Percentiles rank a stretch among this genome's conserved stretches.
Conservation (phyloP, 345 rosid species). For the rapeseed (Brassica napus) region DNA sequence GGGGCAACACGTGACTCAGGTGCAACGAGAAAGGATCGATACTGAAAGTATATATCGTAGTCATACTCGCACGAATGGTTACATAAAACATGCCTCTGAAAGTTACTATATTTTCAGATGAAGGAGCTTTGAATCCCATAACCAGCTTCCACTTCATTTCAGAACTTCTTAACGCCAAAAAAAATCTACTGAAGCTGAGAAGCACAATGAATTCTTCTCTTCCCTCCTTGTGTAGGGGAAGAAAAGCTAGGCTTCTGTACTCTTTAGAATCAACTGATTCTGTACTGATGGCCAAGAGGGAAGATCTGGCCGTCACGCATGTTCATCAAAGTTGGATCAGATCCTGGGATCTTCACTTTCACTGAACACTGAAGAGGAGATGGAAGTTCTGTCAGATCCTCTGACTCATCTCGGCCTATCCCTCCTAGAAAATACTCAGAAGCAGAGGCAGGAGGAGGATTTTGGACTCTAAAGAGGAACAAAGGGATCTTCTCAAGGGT, state of each 20-base stretch:
- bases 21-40: not conserved
- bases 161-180: conserved; percentile 12
- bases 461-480: not conserved
- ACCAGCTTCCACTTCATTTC: conserved; percentile 18
- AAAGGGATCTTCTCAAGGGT: not conserved
- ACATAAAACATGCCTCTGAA: conserved; percentile 14
- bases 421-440: not conserved
- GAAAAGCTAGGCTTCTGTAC: not conserved
- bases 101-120: not conserved
- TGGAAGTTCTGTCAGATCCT: not conserved
- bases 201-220: conserved; percentile 20
- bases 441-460: not conserved
- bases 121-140: not conserved
- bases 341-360: not conserved
- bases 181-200: not conserved
- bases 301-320: not conserved
- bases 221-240: not conserved
- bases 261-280: not conserved
- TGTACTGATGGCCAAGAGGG: conserved; percentile 17
- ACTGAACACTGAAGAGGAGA: conserved; percentile 7
- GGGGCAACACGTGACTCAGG: not conserved
- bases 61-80: not conserved
- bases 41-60: not conserved
- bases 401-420: not conserved
- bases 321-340: conserved; percentile 6